Evolutionary conservation across 2,329 filamentous ascomycete genomes (phyloP).

Genomic region (Lecanicillium sp.): DNA sequence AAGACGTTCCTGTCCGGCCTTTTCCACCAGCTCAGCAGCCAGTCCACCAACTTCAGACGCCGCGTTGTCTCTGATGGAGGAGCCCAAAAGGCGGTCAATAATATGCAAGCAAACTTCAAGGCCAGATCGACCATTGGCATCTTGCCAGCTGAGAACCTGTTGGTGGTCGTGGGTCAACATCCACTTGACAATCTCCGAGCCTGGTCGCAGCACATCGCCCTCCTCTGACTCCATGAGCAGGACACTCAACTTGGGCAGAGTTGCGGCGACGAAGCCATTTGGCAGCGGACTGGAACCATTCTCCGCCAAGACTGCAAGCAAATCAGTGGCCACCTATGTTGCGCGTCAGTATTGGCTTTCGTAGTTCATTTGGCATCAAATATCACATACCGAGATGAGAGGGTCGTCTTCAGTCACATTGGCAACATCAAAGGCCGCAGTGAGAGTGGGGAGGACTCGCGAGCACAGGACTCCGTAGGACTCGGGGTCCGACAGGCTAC

Average conservation of each 20-base stretch:
- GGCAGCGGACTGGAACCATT: constrained; percentile 81
- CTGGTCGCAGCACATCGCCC: constrained; percentile 79
- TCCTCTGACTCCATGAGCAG: constrained; percentile 79
- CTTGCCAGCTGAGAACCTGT: constrained; percentile 82
- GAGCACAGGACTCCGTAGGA: constrained; percentile 72
- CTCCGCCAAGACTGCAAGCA: constrained; percentile 74
- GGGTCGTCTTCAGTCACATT: constrained; percentile 78
- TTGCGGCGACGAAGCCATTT: constrained; percentile 69
- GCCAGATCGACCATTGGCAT: constrained; percentile 71
- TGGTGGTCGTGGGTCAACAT: constrained; percentile 85
- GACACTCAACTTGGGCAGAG: constrained; percentile 79
- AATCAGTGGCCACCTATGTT: constrained; percentile 65
- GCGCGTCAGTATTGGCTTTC: constrained; percentile 4
- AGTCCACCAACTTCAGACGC: constrained; percentile 94
- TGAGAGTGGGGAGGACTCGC: constrained; percentile 82
- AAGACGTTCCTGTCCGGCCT: constrained; percentile 82
- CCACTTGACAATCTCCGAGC: constrained; percentile 79
- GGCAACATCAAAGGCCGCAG: constrained; percentile 81
- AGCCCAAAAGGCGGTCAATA: constrained; percentile 81
- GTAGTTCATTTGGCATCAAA: constrained; percentile 5
- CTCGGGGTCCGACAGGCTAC: constrained; percentile 56
- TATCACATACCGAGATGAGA: constrained; percentile 57
- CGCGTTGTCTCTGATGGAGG: constrained; percentile 81
- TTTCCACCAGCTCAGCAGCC: constrained; percentile 90
- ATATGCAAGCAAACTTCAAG: constrained; percentile 86